phyloP scores from a whole-genome alignment of 139 green algal genomes.

The Coccomyxa sp. region DNA sequence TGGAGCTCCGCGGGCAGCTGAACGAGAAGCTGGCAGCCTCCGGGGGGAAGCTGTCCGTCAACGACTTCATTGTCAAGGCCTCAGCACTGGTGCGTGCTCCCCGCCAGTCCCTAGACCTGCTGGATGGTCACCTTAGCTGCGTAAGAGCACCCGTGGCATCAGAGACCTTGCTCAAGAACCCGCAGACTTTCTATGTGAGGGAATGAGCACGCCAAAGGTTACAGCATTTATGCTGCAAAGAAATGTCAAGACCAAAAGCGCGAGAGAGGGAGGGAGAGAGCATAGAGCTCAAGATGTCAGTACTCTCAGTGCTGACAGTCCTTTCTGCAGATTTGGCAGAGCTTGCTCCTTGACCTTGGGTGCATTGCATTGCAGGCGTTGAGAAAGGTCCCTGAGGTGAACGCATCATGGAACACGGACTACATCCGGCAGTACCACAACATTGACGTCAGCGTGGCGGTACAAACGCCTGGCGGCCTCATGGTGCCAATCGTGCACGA shows the following conservation, averaged over 20 bases:
- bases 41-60: slow-evolving; percentile 87
- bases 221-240: no score
- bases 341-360: no score
- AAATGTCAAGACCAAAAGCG: no score
- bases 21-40: slow-evolving; percentile 51
- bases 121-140: no score
- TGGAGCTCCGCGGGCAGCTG: slow-evolving; percentile 49
- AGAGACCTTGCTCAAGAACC: no score
- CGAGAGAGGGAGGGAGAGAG: no score
- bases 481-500: slow-evolving; percentile 88
- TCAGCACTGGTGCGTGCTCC: slow-evolving; percentile 49
- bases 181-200: no score
- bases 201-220: no score
- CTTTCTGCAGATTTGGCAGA: no score
- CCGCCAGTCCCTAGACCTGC: background rate
- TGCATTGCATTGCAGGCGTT: slow-evolving; percentile 44
- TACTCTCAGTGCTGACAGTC: no score
- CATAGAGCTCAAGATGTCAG: no score
- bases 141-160: no score
- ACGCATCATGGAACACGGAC: slow-evolving; percentile 79
- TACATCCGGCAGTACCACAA: slow-evolving; percentile 86
- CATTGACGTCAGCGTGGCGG: slow-evolving; percentile 70
- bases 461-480: slow-evolving; percentile 80
- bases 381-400: slow-evolving; percentile 73
- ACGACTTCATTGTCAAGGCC: slow-evolving; percentile 98